These are phyloP conservation scores for Geotrichum phurueaensis DNA, from an alignment of 1,139 yeast species.

Conservation along the genomic window DNA sequence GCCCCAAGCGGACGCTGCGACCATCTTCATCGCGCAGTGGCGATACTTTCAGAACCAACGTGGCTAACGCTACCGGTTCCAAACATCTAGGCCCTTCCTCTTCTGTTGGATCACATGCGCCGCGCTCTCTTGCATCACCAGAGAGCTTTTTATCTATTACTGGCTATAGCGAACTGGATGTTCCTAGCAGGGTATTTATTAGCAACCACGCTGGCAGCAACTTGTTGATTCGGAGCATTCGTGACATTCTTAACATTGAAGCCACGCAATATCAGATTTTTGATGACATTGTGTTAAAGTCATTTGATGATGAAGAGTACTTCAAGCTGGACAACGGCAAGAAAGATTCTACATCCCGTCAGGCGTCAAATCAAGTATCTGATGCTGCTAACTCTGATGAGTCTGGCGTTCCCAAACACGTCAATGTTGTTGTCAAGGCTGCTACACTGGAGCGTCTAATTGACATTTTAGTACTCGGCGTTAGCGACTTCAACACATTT, in stretches of 20 bases:
- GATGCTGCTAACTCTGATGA: constrained; percentile 2
- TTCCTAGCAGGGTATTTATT: constrained; percentile 35
- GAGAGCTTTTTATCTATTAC: constrained; percentile 36
- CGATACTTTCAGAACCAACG: constrained; percentile 8
- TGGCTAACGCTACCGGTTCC: background rate
- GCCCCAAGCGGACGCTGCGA: constrained; percentile 20
- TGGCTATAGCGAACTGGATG: constrained; percentile 37
- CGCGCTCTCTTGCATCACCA: constrained; percentile 29
- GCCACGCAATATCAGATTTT: constrained; percentile 49
- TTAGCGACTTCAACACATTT: constrained; percentile 49
- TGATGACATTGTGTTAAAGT: constrained; percentile 51
- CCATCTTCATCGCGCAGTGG: constrained; percentile 16
- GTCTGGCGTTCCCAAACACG: background rate
- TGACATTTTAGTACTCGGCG: constrained; percentile 58
- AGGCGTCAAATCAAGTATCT: constrained; percentile 31
- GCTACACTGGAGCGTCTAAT: constrained; percentile 56
- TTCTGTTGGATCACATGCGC: constrained; percentile 5
- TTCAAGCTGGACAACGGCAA: constrained; percentile 23
- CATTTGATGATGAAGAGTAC: constrained; percentile 38
- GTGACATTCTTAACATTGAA: constrained; percentile 57
- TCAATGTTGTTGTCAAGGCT: constrained; percentile 50
- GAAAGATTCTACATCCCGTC: constrained; percentile 39
- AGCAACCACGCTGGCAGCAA: constrained; percentile 40
- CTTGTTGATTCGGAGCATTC: constrained; percentile 46
- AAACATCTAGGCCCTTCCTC: constrained; percentile 8